A percentile compares a stretch with the other conserved stretches of the same genome.
phyloP scores from a whole-genome alignment of 805 yeast species.

The Pichia occidentalis region DNA sequence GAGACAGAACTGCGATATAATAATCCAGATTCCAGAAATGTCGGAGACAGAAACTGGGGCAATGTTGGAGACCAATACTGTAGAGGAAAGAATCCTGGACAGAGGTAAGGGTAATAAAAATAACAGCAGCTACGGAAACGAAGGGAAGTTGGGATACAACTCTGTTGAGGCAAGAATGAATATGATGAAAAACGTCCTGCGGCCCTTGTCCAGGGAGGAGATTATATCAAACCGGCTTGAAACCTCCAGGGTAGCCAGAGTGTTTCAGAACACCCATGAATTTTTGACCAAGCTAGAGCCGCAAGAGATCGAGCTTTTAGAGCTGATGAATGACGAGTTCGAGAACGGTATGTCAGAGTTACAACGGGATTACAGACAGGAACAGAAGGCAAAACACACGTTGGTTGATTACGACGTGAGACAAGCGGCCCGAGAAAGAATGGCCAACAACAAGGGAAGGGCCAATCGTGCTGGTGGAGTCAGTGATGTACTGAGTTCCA shows the following conservation, averaged over 20 bases:
- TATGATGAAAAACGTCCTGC: constrained; percentile 25
- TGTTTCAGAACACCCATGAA: constrained; percentile 24
- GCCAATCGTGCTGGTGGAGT: too few relatives aligned
- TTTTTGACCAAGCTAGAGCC: constrained; percentile 24
- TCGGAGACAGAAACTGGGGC: constrained; percentile 18
- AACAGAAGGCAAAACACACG: neutral
- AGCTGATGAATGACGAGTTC: constrained; percentile 28
- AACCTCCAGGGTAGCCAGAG: constrained; percentile 22
- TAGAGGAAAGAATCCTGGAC: constrained; percentile 2
- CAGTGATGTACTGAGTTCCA: too few relatives aligned
- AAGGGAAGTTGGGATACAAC: neutral
- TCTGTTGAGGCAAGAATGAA: constrained; percentile 22
- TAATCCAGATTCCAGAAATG: constrained; percentile 22
- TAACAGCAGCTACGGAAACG: neutral
- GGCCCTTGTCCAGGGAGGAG: constrained; percentile 23
- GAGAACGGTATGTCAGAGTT: constrained; percentile 23
- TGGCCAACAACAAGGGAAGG: too few relatives aligned
- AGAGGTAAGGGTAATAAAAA: neutral
- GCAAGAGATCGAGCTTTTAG: constrained; percentile 30
- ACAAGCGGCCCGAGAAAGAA: too few relatives aligned
- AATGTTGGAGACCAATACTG: constrained; percentile 7
- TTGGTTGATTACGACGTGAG: constrained; percentile 2
- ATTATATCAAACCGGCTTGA: constrained; percentile 19
- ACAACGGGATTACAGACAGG: constrained; percentile 10
- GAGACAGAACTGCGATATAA: constrained; percentile 11